Base-by-base conservation (phyloP, 495 filamentous ascomycete species). In the Hypoxylon trugodes region DNA sequence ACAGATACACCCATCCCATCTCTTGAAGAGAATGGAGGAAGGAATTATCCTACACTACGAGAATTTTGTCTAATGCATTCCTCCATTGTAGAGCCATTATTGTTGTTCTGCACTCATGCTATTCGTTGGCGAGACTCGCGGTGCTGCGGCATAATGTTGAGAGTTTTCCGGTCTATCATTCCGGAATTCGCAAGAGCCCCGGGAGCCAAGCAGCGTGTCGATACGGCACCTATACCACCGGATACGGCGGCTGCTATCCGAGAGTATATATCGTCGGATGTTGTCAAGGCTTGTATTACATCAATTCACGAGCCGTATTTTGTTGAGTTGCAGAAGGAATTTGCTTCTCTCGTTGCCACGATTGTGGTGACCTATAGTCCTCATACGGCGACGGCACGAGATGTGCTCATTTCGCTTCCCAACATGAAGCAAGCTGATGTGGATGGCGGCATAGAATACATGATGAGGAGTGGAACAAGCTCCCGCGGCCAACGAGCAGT, bases 261-360 rank as follows among this genome's bases (percentile, higher is more conserved):
- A 60, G 93, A 97, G 69, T 99, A 95, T 66, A 93, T 98, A 66
- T 89, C 82, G 55, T 88, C 84, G 22, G 91, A 96, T 59, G 91
- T 94, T 3, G 81, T 96, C 18, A 89, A 88, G 77, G 87, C 90
- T 0, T 90, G 87, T 59, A 90, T 96, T 73, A 89, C 91, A 16
- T 94, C 90, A 10, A 83, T 99, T 25, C 89, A 98, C 73, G 95
- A 98, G 52, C 86, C 92, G 0, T 97, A 98, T 70, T 98, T 98
- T 66, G 93, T 97, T 35, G 95, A 99, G 55, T 85, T 93, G 69
- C 95, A 99, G 68, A 96, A 92, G 73, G 95, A 98, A 30, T 84
- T 98, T 7, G 95, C 92, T 10, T 82, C 87, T 28, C 82, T 97
- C 3, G 96, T 99, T 64, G 93, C 93, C 1, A 83, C 87, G 4